These are phyloP conservation scores for Tulasnella sp. DNA, from an alignment of 768 basidiomycete genomes.

Conservation along the genomic window DNA sequence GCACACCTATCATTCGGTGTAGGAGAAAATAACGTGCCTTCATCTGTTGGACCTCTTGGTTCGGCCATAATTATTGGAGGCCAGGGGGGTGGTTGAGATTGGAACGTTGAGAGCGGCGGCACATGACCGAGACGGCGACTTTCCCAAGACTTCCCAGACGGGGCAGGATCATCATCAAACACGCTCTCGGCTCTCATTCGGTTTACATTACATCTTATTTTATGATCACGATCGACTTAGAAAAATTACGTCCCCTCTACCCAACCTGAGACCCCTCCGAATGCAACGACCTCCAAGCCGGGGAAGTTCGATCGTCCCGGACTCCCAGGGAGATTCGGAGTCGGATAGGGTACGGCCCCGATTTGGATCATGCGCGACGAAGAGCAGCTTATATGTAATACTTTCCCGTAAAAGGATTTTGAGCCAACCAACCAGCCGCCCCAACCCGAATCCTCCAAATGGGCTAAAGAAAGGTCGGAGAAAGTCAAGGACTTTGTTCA, in stretches of 20 bases:
- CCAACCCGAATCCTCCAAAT: neutral
- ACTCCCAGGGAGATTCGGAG: neutral
- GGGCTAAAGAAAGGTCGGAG: neutral
- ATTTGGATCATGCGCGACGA: too few relatives aligned
- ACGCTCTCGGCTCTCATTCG: neutral
- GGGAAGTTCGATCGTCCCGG: neutral
- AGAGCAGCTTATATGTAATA: too few relatives aligned
- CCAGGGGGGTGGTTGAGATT: neutral
- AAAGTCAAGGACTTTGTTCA: neutral
- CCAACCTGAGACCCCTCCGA: neutral
- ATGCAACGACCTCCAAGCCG: neutral
- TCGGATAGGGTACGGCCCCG: neutral
- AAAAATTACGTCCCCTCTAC: neutral
- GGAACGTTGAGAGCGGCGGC: neutral
- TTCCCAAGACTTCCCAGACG: neutral
- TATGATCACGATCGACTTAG: neutral
- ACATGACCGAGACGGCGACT: neutral
- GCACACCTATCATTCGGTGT: neutral
- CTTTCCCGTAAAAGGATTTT: too few relatives aligned
- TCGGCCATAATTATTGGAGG: conserved; percentile 15
- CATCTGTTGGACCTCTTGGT: conserved; percentile 23
- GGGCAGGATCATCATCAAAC: neutral
- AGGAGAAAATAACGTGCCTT: neutral
- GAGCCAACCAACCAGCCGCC: neutral
- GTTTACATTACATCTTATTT: neutral